These are phyloP conservation scores for Nicotiana undulata DNA, from an alignment of 257 asterid genomes.

Conservation along the genomic window DNA sequence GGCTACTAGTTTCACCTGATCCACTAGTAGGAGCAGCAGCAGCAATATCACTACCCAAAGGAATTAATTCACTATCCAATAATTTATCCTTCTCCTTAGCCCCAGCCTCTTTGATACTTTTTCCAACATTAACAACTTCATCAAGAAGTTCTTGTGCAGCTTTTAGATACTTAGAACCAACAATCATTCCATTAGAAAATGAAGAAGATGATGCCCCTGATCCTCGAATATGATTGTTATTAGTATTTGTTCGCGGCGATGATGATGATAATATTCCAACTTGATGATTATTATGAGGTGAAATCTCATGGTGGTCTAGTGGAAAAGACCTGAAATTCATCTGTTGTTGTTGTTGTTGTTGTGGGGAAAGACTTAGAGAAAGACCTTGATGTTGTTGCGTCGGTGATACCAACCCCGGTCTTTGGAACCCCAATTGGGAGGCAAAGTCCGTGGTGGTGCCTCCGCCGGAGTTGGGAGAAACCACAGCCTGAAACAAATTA, in stretches of 20 bases:
- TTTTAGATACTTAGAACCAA: slow-evolving; percentile 56
- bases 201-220: slow-evolving; percentile 24
- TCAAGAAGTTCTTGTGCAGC: slow-evolving; percentile 63
- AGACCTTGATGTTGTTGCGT: slow-evolving; percentile 32
- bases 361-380: slow-evolving; percentile 54
- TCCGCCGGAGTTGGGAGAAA: slow-evolving; percentile 1
- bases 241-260: neutral
- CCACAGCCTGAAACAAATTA: neutral
- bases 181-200: slow-evolving; percentile 17
- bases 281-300: slow-evolving; percentile 5
- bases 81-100: slow-evolving; percentile 22
- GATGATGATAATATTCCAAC: slow-evolving; percentile 18
- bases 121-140: slow-evolving; percentile 50
- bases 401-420: slow-evolving; percentile 5
- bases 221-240: slow-evolving; percentile 9
- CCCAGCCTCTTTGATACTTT: slow-evolving; percentile 8
- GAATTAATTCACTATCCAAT: slow-evolving; percentile 12
- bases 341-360: slow-evolving; percentile 16
- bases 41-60: neutral
- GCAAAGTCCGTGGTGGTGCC: slow-evolving; percentile 13
- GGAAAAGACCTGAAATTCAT: slow-evolving; percentile 20
- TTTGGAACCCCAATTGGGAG: slow-evolving; percentile 13
- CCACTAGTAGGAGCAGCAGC: neutral
- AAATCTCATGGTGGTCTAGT: slow-evolving; percentile 8
- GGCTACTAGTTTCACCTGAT: slow-evolving; percentile 2